Evolutionary conservation across 2,329 filamentous ascomycete species (phyloP), one percentile per base, ranked within the genome.

Genomic region (Fusarium domesticum): DNA sequence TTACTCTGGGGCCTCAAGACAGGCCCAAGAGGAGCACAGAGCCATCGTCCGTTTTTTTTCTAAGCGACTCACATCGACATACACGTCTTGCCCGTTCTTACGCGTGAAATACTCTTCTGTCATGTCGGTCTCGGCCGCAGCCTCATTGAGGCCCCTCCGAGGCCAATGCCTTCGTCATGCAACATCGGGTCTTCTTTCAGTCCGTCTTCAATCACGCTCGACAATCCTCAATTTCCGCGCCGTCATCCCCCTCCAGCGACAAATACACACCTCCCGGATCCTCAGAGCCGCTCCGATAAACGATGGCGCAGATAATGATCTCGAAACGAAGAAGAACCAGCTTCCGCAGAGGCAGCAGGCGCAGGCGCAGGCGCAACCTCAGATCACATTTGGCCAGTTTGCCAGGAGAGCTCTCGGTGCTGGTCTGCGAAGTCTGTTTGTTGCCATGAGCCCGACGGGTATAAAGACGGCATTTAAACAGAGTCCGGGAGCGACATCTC

Each of bases 121-220:
- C 40, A 70, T 70, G 67, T 64, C 66, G 23, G 55, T 63, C 33
- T 61, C 64, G 37, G 63, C 59, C 20, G 45, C 63, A 31, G 65
- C 64, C 43, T 66, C 64, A 23, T 48, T 68, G 50, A 58, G 65
- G 55, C 65, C 62, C 12, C 43, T 66, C n/a, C 50, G 50, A 11
- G 51, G 57, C 19, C 58, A 46, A 45, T 69, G 64, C 34, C 47
- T 64, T 35, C 60, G 58, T 30, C 53, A 56, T 47, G 50, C 60
- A 16, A 48, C 56, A 32, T 51, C 59, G 6, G 63, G 63, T 35
- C 39, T 69, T 28, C 53, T 68, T 18, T 64, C 63, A 12, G 47
- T 69, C 25, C 65, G 58, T n/a, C 43, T 68, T 31, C 50, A 49
- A 33, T 63, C 65, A 31, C 59, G 50, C 28, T 51, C 55, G 16